phyloP scores from a whole-genome alignment of 331 rosid genomes.

The Cucumis variabilis region DNA sequence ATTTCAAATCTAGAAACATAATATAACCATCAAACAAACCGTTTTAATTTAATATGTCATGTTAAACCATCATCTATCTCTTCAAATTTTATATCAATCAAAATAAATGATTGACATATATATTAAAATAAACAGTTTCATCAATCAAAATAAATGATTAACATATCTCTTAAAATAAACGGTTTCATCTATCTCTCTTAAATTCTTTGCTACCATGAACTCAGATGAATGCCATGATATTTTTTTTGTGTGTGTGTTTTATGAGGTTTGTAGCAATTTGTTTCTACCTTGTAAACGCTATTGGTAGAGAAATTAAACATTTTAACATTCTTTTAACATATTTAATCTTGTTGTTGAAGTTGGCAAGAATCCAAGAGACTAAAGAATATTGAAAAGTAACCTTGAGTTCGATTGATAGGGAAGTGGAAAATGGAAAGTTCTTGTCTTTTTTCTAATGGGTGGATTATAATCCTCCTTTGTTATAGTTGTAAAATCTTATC shows the following conservation, averaged over 20 bases:
- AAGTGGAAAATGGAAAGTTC: slow-evolving; percentile 26
- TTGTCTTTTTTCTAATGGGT: slow-evolving; percentile 1
- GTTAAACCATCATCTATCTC: too few relatives aligned
- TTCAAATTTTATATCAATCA: too few relatives aligned
- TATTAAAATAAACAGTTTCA: too few relatives aligned
- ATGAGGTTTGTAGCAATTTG: slow-evolving; percentile 75
- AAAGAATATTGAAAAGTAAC: background rate
- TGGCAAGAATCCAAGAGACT: background rate
- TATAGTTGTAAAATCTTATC: background rate
- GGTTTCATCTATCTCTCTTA: too few relatives aligned
- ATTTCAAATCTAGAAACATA: too few relatives aligned
- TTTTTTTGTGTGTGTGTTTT: slow-evolving; percentile 76
- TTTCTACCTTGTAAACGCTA: slow-evolving; percentile 67
- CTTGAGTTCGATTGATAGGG: background rate
- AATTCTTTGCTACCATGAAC: too few relatives aligned
- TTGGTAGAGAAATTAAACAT: background rate
- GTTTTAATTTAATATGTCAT: too few relatives aligned
- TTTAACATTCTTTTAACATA: background rate
- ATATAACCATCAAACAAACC: too few relatives aligned
- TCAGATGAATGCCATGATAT: slow-evolving; percentile 59
- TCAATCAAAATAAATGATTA: too few relatives aligned
- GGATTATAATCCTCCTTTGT: background rate
- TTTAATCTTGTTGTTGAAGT: background rate
- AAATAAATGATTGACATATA: too few relatives aligned
- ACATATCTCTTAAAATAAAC: too few relatives aligned